phyloP scores from a whole-genome alignment of 352 stramenopile genomes.

The Phytophthora palmivora region DNA sequence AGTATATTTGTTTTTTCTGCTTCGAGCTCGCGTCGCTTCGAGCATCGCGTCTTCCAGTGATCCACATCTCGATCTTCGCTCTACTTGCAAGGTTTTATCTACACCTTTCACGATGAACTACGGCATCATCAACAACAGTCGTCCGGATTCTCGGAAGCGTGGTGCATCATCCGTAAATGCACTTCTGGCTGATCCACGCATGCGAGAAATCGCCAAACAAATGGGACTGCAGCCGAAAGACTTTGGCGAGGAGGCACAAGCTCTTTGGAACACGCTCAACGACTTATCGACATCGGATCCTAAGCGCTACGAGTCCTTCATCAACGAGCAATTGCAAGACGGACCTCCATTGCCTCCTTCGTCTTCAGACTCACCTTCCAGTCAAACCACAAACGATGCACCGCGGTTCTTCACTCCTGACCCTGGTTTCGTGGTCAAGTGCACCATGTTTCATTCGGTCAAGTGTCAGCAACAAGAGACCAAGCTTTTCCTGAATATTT shows the following conservation, averaged over 20 bases:
- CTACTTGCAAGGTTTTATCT: constrained; percentile 1
- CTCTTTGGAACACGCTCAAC: constrained; percentile 80
- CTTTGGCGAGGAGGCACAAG: constrained; percentile 68
- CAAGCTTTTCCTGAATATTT: constrained; percentile 89
- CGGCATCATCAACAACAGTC: constrained; percentile 85
- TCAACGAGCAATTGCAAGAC: constrained; percentile 81
- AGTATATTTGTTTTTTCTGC: neutral
- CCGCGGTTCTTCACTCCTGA: constrained; percentile 68
- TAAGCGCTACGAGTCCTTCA: constrained; percentile 78
- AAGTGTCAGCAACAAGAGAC: constrained; percentile 68
- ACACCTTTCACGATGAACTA: constrained; percentile 67
- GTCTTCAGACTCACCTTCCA: constrained; percentile 7
- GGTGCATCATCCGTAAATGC: constrained; percentile 33
- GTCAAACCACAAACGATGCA: constrained; percentile 14
- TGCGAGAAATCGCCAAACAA: constrained; percentile 86
- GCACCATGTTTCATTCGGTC: constrained; percentile 52
- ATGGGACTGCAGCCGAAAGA: constrained; percentile 79
- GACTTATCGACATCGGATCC: constrained; percentile 76
- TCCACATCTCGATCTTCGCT: constrained; percentile 23
- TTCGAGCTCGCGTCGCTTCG: constrained; percentile 23
- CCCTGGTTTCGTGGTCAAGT: constrained; percentile 85
- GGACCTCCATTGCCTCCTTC: constrained; percentile 46
- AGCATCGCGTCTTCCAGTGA: constrained; percentile 11
- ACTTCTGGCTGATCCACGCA: constrained; percentile 59
- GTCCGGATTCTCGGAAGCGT: constrained; percentile 40